Percentiles rank a stretch among this genome's conserved stretches.
Evolutionary conservation across 139 green algal genomes (phyloP).

Genomic region (Raphidocelis subcapitata): DNA sequence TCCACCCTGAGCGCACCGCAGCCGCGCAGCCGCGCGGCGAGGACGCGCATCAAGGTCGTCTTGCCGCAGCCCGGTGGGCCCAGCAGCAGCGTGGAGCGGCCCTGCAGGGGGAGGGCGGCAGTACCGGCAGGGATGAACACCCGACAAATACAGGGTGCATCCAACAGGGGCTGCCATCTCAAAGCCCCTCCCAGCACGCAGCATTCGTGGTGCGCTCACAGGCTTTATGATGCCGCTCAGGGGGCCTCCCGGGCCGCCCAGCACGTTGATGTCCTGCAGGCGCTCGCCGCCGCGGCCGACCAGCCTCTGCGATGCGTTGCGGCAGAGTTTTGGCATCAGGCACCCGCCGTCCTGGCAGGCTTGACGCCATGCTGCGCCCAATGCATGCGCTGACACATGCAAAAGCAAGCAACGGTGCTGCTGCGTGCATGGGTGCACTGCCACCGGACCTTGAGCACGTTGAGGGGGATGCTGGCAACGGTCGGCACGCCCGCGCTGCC

Average conservation of each 20-base stretch:
- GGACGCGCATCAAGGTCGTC: conserved; percentile 43
- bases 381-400: background rate
- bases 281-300: background rate
- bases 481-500: conserved; percentile 53
- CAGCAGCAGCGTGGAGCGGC: conserved; percentile 67
- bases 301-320: conserved; percentile 8
- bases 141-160: background rate
- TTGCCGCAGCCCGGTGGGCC: conserved; percentile 72
- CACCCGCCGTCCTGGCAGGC: background rate
- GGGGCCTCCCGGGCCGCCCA: conserved; percentile 22
- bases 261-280: conserved; percentile 24
- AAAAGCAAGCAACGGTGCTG: background rate
- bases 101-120: conserved; percentile 20
- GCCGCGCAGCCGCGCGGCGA: conserved; percentile 18
- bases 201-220: conserved; percentile 17
- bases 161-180: background rate
- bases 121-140: background rate
- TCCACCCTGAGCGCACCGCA: conserved; percentile 40
- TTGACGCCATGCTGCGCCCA: background rate
- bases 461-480: conserved; percentile 50
- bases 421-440: background rate
- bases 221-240: conserved; percentile 46
- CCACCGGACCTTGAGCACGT: conserved; percentile 43
- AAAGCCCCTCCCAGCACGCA: background rate
- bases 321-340: background rate